phyloP scores from a whole-genome alignment of 306 rosid species.

The Senna tora region DNA sequence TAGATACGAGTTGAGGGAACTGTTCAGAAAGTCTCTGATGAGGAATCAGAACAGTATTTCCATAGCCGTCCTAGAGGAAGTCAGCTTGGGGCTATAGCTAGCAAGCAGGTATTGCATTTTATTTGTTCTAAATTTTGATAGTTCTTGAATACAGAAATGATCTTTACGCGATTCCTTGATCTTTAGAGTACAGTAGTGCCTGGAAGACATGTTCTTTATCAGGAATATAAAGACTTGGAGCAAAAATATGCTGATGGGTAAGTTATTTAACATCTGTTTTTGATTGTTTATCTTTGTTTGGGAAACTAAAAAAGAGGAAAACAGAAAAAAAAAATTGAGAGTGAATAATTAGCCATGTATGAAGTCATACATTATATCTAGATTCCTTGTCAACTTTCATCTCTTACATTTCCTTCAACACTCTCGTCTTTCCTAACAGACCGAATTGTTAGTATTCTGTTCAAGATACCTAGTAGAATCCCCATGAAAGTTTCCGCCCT shows the following conservation, averaged over 20 bases:
- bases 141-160: constrained; percentile 17
- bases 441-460: not conserved
- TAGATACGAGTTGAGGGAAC: constrained; percentile 94
- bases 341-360: not conserved
- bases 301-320: not conserved
- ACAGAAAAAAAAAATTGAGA: not conserved
- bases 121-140: constrained; percentile 9
- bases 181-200: constrained; percentile 79
- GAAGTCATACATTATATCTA: not conserved
- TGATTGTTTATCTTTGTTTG: not conserved
- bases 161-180: constrained; percentile 33
- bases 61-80: constrained; percentile 98
- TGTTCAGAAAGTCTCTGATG: constrained; percentile 80
- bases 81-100: constrained; percentile 94
- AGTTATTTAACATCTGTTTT: constrained; percentile 42
- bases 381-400: not conserved
- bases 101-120: constrained; percentile 77
- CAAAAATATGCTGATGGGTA: constrained; percentile 85
- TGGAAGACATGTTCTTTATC: constrained; percentile 79
- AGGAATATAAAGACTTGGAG: constrained; percentile 71
- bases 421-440: not conserved
- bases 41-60: constrained; percentile 88
- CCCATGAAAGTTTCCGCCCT: constrained; percentile 16
- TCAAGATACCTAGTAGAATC: not conserved
- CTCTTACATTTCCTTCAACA: not conserved